Conservation (phyloP, 1,139 yeast genomes). For the Casaregolazyma suthepensis region DNA sequence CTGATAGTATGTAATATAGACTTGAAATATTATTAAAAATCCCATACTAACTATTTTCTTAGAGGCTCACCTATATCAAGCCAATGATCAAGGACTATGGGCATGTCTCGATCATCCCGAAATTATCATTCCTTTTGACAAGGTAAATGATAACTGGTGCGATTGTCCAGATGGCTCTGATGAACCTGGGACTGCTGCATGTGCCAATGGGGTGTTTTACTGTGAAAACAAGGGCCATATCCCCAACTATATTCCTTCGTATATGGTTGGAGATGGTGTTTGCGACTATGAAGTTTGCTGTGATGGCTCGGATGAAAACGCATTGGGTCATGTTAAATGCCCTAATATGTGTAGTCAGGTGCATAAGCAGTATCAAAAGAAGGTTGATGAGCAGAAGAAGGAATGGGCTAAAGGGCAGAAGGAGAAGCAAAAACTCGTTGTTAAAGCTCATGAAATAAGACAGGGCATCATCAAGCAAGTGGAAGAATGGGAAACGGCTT, state of each 20-base stretch:
- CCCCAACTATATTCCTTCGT: constrained; percentile 38
- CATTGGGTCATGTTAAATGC: constrained; percentile 22
- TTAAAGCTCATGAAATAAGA: constrained; percentile 23
- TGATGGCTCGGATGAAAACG: constrained; percentile 86
- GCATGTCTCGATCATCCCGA: constrained; percentile 62
- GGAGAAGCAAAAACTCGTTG: constrained; percentile 31
- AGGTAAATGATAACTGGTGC: constrained; percentile 82
- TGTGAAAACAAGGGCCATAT: constrained; percentile 71
- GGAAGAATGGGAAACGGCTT: constrained; percentile 18
- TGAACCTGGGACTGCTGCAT: constrained; percentile 94
- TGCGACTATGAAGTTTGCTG: constrained; percentile 91
- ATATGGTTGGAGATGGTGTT: constrained; percentile 76
- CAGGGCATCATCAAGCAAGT: constrained; percentile 24
- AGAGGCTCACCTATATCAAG: constrained; percentile 43
- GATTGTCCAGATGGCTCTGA: constrained; percentile 98
- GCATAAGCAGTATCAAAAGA: constrained; percentile 33
- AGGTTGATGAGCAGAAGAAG: constrained; percentile 26
- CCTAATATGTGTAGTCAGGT: constrained; percentile 47
- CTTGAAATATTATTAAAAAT: not conserved
- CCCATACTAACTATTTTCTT: not conserved
- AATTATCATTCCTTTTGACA: constrained; percentile 50
- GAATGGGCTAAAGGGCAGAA: constrained; percentile 34
- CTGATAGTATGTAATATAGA: constrained; percentile 4
- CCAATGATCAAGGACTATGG: constrained; percentile 53
- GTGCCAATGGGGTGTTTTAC: constrained; percentile 55